Percentiles rank a stretch among this genome's conserved stretches.
Conservation (phyloP, 768 basidiomycete genomes). For the Serendipita sp. region DNA sequence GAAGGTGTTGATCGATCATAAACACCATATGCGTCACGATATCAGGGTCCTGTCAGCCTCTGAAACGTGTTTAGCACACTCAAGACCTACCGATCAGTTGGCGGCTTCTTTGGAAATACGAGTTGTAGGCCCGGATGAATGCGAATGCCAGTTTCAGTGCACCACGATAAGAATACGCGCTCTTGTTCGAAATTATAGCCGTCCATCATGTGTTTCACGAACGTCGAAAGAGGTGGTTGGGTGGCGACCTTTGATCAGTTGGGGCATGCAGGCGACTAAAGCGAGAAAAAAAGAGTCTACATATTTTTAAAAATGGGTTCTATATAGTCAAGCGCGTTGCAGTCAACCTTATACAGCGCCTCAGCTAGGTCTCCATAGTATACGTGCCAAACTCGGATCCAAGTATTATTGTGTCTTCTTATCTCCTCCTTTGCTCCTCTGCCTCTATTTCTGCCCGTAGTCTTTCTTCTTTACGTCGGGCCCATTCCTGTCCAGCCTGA, state of each 20-base stretch:
- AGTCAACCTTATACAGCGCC: neutral
- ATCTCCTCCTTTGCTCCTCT: slow-evolving; percentile 18
- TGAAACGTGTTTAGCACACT: neutral
- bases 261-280: too few species aligned
- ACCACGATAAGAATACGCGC: slow-evolving; percentile 13
- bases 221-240: too few species aligned
- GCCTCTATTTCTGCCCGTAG: slow-evolving; percentile 25
- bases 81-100: slow-evolving; percentile 3
- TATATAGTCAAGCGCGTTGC: neutral
- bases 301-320: too few species aligned
- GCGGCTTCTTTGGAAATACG: slow-evolving; percentile 6
- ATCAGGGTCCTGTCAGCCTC: neutral
- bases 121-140: slow-evolving; percentile 12
- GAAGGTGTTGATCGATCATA: slow-evolving; percentile 1
- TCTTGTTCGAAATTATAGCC: neutral
- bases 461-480: slow-evolving; percentile 38
- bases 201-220: too few species aligned
- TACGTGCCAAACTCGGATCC: too few species aligned
- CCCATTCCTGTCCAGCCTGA: slow-evolving; percentile 78
- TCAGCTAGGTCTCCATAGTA: neutral
- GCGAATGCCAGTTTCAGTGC: slow-evolving; percentile 11
- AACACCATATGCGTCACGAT: slow-evolving; percentile 8
- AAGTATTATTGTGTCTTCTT: slow-evolving; percentile 9
- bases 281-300: too few species aligned
- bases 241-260: too few species aligned